Percentiles rank a stretch among this genome's conserved stretches.
Evolutionary conservation across 78 protist genomes (phyloP).

Genomic region (Paratrimastix pyriformis): DNA sequence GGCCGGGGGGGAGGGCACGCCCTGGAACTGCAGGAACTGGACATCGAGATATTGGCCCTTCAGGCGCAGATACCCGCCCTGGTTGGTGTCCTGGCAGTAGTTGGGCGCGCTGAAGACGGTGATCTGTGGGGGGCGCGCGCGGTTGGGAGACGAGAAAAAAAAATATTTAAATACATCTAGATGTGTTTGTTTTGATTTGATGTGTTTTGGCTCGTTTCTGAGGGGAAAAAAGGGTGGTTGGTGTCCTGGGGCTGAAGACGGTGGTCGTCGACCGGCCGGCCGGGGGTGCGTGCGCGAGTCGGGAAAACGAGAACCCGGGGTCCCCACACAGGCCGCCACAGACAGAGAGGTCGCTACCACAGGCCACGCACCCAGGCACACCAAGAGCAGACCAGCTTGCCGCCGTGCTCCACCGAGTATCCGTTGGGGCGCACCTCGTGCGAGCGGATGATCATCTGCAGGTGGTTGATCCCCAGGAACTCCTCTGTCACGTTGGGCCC

Average conservation of each 20-base stretch:
- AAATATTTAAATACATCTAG: not conserved
- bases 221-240: not conserved
- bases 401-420: constrained; percentile 15
- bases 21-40: not conserved
- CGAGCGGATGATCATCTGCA: constrained; percentile 11
- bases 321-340: no score
- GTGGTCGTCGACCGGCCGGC: no score
- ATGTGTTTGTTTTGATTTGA: not conserved
- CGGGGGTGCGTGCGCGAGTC: no score
- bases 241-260: no score
- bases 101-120: constrained; percentile 2
- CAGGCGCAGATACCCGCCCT: constrained; percentile 12
- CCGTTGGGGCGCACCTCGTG: constrained; percentile 2
- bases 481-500: constrained; percentile 17
- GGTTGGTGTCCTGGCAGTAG: constrained; percentile 7
- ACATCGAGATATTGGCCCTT: not conserved
- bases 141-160: not conserved
- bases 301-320: no score
- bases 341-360: no score
- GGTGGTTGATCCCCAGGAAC: not conserved
- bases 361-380: no score
- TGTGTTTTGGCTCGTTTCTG: not conserved
- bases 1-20: constrained; percentile 2
- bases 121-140: not conserved
- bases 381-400: constrained; percentile 10